phyloP scores from a whole-genome alignment of 306 rosid genomes.

The Acacia melanoxylon region DNA sequence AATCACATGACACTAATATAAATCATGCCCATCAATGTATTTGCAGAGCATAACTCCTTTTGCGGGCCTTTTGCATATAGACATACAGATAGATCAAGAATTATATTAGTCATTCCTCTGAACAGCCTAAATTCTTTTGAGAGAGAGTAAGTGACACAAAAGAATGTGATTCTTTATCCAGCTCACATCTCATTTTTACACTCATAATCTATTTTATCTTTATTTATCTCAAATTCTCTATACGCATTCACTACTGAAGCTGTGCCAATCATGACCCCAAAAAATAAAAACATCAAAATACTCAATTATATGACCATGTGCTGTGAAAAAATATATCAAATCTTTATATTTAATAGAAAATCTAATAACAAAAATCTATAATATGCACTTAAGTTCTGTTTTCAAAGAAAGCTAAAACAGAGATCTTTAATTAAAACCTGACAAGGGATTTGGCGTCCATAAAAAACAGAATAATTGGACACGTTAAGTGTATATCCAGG shows the following conservation, averaged over 20 bases:
- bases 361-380: not conserved
- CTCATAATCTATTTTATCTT: not conserved
- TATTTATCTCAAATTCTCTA: not conserved
- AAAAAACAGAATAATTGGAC: slow-evolving; percentile 59
- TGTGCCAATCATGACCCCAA: not conserved
- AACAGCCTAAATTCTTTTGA: not conserved
- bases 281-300: not conserved
- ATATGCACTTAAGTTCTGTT: not conserved
- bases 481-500: slow-evolving; percentile 60
- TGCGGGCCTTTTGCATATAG: not conserved
- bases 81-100: not conserved
- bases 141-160: not conserved
- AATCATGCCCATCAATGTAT: not conserved
- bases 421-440: slow-evolving; percentile 45
- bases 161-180: not conserved
- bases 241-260: not conserved
- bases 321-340: not conserved
- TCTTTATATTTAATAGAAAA: not conserved
- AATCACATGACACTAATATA: not conserved
- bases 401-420: not conserved
- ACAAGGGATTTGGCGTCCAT: slow-evolving; percentile 72
- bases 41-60: not conserved
- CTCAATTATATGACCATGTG: not conserved
- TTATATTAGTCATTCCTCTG: not conserved
- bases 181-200: not conserved